Evolutionary conservation across 768 basidiomycete genomes (phyloP).

Genomic region (Rhodosporidiobolus odoratus): DNA sequence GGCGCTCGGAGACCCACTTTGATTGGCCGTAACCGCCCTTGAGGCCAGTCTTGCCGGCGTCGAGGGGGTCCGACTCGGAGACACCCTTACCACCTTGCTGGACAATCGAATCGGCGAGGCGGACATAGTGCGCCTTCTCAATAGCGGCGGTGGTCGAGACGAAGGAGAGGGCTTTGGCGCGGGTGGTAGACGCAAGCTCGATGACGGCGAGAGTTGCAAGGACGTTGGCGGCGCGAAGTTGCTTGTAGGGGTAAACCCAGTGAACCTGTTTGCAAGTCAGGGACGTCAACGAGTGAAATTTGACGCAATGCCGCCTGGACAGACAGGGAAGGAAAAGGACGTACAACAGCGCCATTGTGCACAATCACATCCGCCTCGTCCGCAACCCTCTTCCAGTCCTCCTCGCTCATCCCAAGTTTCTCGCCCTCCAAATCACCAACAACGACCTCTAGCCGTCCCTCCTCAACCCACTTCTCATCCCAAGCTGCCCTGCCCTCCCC

Average conservation of each 20-base stretch:
- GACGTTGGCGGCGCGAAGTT: constrained; percentile 86
- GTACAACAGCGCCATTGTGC: constrained; percentile 93
- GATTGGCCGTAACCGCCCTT: constrained; percentile 93
- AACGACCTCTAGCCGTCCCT: constrained; percentile 68
- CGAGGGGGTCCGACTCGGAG: constrained; percentile 80
- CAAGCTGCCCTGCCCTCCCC: constrained; percentile 77
- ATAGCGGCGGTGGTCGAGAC: constrained; percentile 94
- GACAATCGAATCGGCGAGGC: constrained; percentile 67
- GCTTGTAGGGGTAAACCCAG: constrained; percentile 98
- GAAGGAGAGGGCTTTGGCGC: constrained; percentile 76
- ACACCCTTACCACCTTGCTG: constrained; percentile 58
- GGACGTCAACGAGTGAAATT: neutral
- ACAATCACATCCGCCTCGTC: constrained; percentile 72
- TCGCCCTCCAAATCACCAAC: constrained; percentile 74
- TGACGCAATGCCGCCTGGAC: neutral
- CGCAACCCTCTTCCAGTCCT: constrained; percentile 63
- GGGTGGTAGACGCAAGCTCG: constrained; percentile 58
- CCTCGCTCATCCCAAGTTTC: constrained; percentile 64
- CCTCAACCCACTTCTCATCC: constrained; percentile 72
- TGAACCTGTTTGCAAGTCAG: constrained; percentile 63
- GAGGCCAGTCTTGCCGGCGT: constrained; percentile 67
- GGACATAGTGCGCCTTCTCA: constrained; percentile 84
- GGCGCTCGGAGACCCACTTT: constrained; percentile 97
- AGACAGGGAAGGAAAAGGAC: constrained; percentile 43
- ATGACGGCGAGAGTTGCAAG: constrained; percentile 78